phyloP scores from a whole-genome alignment of 345 rosid genomes.

The Dipteronia dyeriana region DNA sequence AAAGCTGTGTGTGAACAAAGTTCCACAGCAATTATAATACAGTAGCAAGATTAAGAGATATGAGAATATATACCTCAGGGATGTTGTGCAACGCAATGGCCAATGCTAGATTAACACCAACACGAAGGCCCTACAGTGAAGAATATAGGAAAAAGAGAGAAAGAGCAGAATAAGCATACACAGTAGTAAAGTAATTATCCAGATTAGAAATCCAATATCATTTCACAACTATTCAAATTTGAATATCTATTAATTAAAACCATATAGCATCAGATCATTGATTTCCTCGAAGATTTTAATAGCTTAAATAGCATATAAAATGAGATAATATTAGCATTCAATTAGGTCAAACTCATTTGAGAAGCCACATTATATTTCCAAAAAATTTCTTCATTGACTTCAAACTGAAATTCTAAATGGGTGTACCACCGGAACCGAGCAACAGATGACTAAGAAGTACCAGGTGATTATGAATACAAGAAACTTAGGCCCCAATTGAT shows the following conservation, averaged over 20 bases:
- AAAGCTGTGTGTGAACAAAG: neutral
- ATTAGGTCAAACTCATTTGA: neutral
- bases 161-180: constrained; percentile 3
- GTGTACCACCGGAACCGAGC: neutral
- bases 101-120: constrained; percentile 90
- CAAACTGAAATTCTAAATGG: neutral
- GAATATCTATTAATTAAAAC: neutral
- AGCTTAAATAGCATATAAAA: neutral
- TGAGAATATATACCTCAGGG: constrained; percentile 72
- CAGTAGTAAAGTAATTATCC: neutral
- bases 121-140: constrained; percentile 77
- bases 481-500: neutral
- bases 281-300: neutral
- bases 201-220: neutral
- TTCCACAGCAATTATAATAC: neutral
- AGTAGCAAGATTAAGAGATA: constrained; percentile 6
- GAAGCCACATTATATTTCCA: neutral
- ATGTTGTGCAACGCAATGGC: constrained; percentile 99
- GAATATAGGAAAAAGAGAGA: constrained; percentile 16
- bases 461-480: neutral
- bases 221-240: neutral
- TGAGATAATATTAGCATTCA: neutral
- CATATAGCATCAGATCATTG: neutral
- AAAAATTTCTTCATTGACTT: neutral
- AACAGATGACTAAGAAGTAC: neutral